Percentiles rank a stretch among this genome's conserved stretches.
phyloP scores from a whole-genome alignment of 805 yeast genomes.

The Maudiozyma pseudohumilis region DNA sequence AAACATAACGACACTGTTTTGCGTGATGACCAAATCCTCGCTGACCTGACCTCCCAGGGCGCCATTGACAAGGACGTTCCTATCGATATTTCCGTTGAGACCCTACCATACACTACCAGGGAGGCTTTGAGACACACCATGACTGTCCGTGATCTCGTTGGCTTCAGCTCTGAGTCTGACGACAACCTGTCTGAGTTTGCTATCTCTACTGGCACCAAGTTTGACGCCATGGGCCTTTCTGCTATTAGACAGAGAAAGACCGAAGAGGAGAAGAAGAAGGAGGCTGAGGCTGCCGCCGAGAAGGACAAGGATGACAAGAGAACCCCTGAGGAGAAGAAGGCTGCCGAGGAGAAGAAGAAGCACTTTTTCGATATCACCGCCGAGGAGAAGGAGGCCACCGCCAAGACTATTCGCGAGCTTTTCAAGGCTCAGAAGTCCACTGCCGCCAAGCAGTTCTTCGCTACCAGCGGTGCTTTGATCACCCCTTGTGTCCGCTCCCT shows the following conservation, averaged over 20 bases:
- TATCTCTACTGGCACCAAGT: constrained; percentile 25
- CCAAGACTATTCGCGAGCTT: constrained; percentile 16
- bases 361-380: constrained; percentile 20
- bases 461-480: constrained; percentile 16
- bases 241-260: constrained; percentile 12
- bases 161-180: constrained; percentile 25
- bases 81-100: constrained; percentile 14
- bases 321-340: constrained; percentile 10
- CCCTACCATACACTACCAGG: constrained; percentile 24
- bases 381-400: constrained; percentile 22
- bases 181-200: constrained; percentile 28
- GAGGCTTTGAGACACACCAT: constrained; percentile 26
- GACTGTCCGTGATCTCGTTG: constrained; percentile 26
- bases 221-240: constrained; percentile 19
- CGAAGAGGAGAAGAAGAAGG: constrained; percentile 8
- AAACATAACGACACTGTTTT: constrained; percentile 12
- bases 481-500: constrained; percentile 45
- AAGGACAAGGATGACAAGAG: constrained; percentile 6
- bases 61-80: constrained; percentile 5
- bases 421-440: constrained; percentile 14
- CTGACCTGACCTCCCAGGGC: constrained; percentile 12
- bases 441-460: constrained; percentile 11
- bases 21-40: constrained; percentile 9
- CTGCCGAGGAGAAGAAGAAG: constrained; percentile 13
- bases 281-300: constrained; percentile 11